Evolutionary conservation across 352 stramenopile genomes (phyloP).

Genomic region (Globisporangium emineosum): DNA sequence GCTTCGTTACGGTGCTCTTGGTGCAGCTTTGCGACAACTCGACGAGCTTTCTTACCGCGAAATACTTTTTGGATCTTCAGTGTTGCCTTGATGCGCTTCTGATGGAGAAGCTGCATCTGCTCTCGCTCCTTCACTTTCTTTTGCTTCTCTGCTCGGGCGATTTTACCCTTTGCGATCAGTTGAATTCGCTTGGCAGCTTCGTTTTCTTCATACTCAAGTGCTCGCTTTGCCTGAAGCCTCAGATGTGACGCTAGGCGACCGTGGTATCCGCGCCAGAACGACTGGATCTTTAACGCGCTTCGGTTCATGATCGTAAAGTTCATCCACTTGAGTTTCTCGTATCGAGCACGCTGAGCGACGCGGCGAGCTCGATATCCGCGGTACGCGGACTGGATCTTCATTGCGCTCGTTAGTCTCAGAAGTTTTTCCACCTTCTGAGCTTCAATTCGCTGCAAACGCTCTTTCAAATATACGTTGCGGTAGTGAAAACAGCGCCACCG

Average conservation of each 20-base stretch:
- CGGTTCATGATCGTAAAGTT: slow-evolving; percentile 56
- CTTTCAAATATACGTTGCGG: slow-evolving; percentile 30
- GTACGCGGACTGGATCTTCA: slow-evolving; percentile 60
- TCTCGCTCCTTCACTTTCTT: slow-evolving; percentile 27
- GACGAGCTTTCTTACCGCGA: slow-evolving; percentile 51
- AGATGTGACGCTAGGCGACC: slow-evolving; percentile 59
- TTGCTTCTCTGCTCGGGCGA: slow-evolving; percentile 36
- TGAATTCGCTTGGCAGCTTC: slow-evolving; percentile 65
- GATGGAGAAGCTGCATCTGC: slow-evolving; percentile 24
- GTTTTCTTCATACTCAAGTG: slow-evolving; percentile 49
- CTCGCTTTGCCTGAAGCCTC: slow-evolving; percentile 43
- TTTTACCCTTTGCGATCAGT: slow-evolving; percentile 42
- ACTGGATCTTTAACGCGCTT: slow-evolving; percentile 72
- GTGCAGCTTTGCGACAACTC: slow-evolving; percentile 30
- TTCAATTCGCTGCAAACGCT: slow-evolving; percentile 28
- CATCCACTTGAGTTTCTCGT: slow-evolving; percentile 71
- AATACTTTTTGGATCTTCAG: slow-evolving; percentile 63
- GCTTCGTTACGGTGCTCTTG: slow-evolving; percentile 45
- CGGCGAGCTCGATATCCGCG: slow-evolving; percentile 61
- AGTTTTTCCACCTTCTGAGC: slow-evolving; percentile 34
- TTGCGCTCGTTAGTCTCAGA: slow-evolving; percentile 36
- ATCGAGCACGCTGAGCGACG: slow-evolving; percentile 38
- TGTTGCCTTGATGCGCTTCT: slow-evolving; percentile 35
- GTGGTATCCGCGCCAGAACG: slow-evolving; percentile 71
- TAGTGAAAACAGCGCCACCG: slow-evolving; percentile 35